Evolutionary conservation across 129 eudicot genomes (phyloP), one percentile per base, ranked within the genome.

Genomic region (Lonicera japonica): DNA sequence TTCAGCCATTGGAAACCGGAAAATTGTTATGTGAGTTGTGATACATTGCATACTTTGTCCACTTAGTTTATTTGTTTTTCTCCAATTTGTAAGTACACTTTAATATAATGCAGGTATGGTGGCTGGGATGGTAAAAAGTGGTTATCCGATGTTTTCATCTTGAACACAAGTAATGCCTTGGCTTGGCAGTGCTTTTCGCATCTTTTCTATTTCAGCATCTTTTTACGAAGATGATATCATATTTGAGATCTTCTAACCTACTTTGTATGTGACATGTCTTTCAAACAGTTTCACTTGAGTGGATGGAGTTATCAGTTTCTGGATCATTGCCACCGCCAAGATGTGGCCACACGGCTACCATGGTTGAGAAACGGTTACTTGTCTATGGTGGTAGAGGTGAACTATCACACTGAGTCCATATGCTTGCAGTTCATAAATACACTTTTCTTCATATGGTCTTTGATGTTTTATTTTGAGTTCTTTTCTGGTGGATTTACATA

Each of bases 71-170:
- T 57, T 22, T 56, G 51, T 16, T 11, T 36, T 56, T 40, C 21
- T 20, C 21, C 43, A 21, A 20, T 67, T 43, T 21, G 43, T 56
- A 68, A 38, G 4, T 8, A 7, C n/a, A 40, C 69, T 62, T 72
- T 21, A 64, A 58, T 69, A 60, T 63, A 18, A 67, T 73, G 56
- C 66, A 92, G 99, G 99, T 87, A 81, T 79, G 99, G 99, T 50
- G 99, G 99, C 40, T 88, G 96, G 96, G 99, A 92, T 70, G 99
- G 99, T 67, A 88, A 85, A 73, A 92, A 80, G 78, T 92, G 99
- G 99, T 70, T 92, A 70, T 82, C 96, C 38, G 99, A 92, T 61
- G 96, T 92, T 56, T 92, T 75, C 71, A 67, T 92, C 60, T 65
- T 92, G 72, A 96, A 88, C 73, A 88, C 99, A 76, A 88, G 99